Evolutionary conservation across 371 early-diverging fungal genomes (phyloP).

Genomic region (Zancudomyces culisetae): DNA sequence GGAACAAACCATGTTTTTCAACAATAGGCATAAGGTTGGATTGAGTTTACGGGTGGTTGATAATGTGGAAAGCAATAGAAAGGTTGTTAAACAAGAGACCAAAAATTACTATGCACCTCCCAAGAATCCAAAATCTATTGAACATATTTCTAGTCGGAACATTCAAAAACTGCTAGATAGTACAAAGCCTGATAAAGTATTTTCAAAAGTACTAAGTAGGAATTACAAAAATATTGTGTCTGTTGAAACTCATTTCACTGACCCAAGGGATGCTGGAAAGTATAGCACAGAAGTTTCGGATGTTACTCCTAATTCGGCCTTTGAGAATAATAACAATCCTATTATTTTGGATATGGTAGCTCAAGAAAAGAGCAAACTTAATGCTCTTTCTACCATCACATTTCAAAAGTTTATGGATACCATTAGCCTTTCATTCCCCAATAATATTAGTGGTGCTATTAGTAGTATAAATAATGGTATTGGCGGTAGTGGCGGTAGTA

Average conservation of each 20-base stretch:
- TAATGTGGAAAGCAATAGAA: slow-evolving; percentile 28
- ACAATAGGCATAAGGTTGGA: slow-evolving; percentile 31
- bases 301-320: too few relatives aligned
- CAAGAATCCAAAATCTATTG: neutral
- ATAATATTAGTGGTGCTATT: too few relatives aligned
- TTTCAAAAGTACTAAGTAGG: neutral
- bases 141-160: neutral
- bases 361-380: too few relatives aligned
- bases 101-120: slow-evolving; percentile 28
- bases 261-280: too few relatives aligned
- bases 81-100: slow-evolving; percentile 23
- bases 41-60: slow-evolving; percentile 39
- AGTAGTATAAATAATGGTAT: too few relatives aligned
- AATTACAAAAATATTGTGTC: neutral
- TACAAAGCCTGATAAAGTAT: neutral
- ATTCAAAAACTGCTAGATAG: neutral
- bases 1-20: slow-evolving; percentile 33
- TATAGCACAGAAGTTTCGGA: too few relatives aligned
- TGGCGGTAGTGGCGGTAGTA: too few relatives aligned
- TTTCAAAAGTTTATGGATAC: too few relatives aligned
- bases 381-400: too few relatives aligned
- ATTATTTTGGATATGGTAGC: too few relatives aligned
- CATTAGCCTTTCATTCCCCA: too few relatives aligned
- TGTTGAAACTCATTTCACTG: neutral
- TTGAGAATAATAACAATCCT: too few relatives aligned